Percentiles rank a stretch among this genome's conserved stretches.
Evolutionary conservation across 768 basidiomycete species (phyloP).

Genomic region (Psilocybe subaeruginosa): DNA sequence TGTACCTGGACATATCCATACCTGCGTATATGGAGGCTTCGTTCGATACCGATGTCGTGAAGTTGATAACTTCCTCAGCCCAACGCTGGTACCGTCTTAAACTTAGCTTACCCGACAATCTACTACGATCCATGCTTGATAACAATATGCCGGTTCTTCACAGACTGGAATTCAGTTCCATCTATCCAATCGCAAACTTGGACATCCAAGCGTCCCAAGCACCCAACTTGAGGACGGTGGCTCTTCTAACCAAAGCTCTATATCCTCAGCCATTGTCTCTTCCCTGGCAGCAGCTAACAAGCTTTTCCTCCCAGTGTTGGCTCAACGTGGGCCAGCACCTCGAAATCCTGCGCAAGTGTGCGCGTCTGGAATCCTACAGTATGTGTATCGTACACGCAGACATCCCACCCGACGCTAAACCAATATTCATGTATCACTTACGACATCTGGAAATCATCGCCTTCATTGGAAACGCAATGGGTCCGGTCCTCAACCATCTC

Average conservation of each 20-base stretch:
- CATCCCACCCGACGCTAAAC: conserved; percentile 9
- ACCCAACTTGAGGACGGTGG: conserved; percentile 20
- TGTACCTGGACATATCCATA: conserved; percentile 22
- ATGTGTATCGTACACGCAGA: conserved; percentile 22
- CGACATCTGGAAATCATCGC: conserved; percentile 22
- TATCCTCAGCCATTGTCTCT: conserved; percentile 19
- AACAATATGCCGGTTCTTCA: conserved; percentile 21
- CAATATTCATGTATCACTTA: conserved; percentile 18
- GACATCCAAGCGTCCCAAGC: conserved; percentile 13
- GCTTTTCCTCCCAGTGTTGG: conserved; percentile 25
- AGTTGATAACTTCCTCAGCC: conserved; percentile 17
- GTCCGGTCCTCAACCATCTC: conserved; percentile 22
- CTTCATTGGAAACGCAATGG: conserved; percentile 21
- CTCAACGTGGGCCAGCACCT: conserved; percentile 27
- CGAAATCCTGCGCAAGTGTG: conserved; percentile 27
- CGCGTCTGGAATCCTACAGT: conserved; percentile 24
- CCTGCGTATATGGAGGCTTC: conserved; percentile 16
- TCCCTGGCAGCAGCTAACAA: conserved; percentile 23
- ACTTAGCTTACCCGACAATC: conserved; percentile 19
- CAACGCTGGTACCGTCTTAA: conserved; percentile 26
- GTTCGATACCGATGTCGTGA: conserved; percentile 12
- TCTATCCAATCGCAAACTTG: conserved; percentile 18
- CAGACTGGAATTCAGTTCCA: conserved; percentile 23
- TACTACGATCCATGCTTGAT: conserved; percentile 18
- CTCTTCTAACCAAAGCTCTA: conserved; percentile 22